Evolutionary conservation across 2,329 filamentous ascomycete genomes (phyloP).

Genomic region (Arthrobotrys megalospora): DNA sequence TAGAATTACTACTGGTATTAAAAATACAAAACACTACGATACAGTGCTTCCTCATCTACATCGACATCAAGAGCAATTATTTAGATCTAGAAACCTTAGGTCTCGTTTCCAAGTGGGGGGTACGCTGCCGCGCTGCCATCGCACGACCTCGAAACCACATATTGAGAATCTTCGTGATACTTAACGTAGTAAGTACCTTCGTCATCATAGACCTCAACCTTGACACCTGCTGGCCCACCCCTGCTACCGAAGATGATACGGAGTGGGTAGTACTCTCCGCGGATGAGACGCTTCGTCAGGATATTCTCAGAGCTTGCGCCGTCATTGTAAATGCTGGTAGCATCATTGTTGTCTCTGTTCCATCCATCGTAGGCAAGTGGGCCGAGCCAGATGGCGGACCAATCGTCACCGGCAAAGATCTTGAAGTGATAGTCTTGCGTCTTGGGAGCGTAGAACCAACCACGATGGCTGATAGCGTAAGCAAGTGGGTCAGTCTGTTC

Average conservation of each 20-base stretch:
- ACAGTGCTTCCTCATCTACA: too few relatives aligned
- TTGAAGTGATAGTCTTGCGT: constrained; percentile 19
- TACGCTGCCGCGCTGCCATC: not conserved
- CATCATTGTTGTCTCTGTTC: constrained; percentile 16
- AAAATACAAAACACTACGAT: too few relatives aligned
- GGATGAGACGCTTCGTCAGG: not conserved
- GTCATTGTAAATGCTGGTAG: not conserved
- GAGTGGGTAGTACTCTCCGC: constrained; percentile 13
- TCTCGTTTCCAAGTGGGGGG: constrained; percentile 9
- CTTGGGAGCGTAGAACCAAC: constrained; percentile 28
- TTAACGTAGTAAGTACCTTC: constrained; percentile 13
- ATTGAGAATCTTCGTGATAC: constrained; percentile 10
- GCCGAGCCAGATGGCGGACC: constrained; percentile 24
- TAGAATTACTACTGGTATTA: too few relatives aligned
- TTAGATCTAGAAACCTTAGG: not conserved
- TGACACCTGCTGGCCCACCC: constrained; percentile 2
- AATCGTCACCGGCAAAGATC: constrained; percentile 17
- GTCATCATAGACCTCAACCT: constrained; percentile 3
- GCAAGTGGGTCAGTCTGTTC: not conserved
- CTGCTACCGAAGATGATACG: constrained; percentile 15
- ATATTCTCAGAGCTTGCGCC: constrained; percentile 1
- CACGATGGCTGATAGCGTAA: constrained; percentile 11
- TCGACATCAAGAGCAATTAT: too few relatives aligned
- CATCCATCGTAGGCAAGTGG: constrained; percentile 2
- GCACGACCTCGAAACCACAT: constrained; percentile 18